These are phyloP conservation scores for Xylaria sp. DNA, from an alignment of 495 filamentous ascomycete species.

Conservation along the genomic window DNA sequence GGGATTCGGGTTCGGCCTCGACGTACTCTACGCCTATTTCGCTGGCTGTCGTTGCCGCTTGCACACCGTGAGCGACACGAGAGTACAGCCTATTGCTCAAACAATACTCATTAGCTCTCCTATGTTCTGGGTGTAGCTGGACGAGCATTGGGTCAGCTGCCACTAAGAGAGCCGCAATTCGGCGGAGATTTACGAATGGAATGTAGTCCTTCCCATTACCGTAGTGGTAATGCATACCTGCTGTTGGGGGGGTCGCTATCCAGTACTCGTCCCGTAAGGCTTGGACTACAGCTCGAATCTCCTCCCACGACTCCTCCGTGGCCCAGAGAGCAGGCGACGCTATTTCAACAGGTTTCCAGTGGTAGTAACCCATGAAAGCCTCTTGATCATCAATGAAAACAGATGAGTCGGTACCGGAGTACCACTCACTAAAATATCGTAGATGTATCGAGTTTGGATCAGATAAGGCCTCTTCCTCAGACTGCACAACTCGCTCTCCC, in stretches of 20 bases:
- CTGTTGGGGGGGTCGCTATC: background rate
- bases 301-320: conserved; percentile 21
- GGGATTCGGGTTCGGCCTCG: conserved; percentile 6
- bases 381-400: too few species aligned
- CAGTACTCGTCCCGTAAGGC: conserved; percentile 23
- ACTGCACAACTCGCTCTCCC: background rate
- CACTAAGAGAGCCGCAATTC: conserved; percentile 29
- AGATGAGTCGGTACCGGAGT: background rate
- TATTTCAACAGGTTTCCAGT: conserved; percentile 10
- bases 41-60: background rate
- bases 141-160: conserved; percentile 31
- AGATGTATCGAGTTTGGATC: background rate
- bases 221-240: conserved; percentile 35
- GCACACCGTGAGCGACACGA: background rate
- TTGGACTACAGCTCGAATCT: conserved; percentile 30
- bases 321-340: conserved; percentile 31
- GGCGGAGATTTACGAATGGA: background rate
- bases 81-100: conserved; percentile 27
- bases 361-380: too few species aligned
- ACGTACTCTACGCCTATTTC: background rate
- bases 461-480: background rate
- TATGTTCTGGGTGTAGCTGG: conserved; percentile 29
- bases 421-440: background rate
- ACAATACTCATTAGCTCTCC: conserved; percentile 10
- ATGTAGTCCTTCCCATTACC: conserved; percentile 29